These are phyloP conservation scores for Schoenoplectus tabernaemontani DNA, from an alignment of 202 grass and related monocot genomes.

Conservation along the genomic window DNA sequence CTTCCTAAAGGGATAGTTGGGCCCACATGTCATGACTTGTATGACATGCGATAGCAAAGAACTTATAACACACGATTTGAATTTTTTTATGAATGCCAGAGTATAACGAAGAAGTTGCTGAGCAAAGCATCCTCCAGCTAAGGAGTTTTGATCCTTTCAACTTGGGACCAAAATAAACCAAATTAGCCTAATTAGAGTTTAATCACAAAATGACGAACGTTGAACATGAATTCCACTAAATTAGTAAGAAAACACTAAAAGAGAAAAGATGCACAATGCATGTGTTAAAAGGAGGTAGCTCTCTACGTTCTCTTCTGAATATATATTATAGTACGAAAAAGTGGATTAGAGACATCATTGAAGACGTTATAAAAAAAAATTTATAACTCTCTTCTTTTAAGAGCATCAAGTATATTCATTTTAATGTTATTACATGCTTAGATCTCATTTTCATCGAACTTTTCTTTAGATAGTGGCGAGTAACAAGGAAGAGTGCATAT, in stretches of 20 bases:
- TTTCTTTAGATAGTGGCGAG: background rate
- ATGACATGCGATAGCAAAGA: background rate
- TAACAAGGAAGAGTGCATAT: background rate
- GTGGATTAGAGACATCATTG: slow-evolving; percentile 6
- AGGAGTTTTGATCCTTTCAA: background rate
- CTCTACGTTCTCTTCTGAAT: background rate
- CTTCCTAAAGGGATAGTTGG: no score
- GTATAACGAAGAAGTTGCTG: background rate
- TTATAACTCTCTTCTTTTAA: background rate
- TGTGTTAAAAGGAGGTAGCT: slow-evolving; percentile 6
- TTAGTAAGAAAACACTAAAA: background rate
- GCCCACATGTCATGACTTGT: background rate
- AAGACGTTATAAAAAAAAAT: background rate
- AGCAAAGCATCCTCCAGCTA: slow-evolving; percentile 11
- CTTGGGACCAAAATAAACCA: background rate
- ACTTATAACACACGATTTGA: background rate
- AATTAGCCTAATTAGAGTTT: background rate
- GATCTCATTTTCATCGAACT: background rate
- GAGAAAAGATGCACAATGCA: background rate
- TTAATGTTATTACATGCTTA: background rate
- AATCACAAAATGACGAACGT: background rate
- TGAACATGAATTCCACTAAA: background rate
- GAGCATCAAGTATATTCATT: background rate
- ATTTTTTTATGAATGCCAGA: background rate
- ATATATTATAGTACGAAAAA: background rate